These are phyloP conservation scores for Gossypium davidsonii DNA, from an alignment of 441 rosid genomes.

Conservation along the genomic window DNA sequence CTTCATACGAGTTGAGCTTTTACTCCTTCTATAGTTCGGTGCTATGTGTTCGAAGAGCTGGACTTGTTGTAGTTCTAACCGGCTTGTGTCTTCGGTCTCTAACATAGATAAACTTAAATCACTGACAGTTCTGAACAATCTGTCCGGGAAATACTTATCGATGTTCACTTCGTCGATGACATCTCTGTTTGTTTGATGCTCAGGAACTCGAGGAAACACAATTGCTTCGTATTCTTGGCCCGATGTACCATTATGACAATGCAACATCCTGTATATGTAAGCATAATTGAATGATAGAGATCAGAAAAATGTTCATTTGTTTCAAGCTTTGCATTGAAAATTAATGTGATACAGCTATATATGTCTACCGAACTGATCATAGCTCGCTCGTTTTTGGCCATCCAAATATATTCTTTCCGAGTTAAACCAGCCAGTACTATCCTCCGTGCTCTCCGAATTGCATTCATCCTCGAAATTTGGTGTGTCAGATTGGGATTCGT, in stretches of 20 bases:
- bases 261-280: conserved; percentile 30
- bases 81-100: conserved; percentile 32
- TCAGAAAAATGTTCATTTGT: not conserved
- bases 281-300: not conserved
- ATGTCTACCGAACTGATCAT: conserved; percentile 33
- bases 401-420: conserved; percentile 16
- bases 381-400: conserved; percentile 18
- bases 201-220: conserved; percentile 18
- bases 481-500: conserved; percentile 45
- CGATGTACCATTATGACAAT: conserved; percentile 22
- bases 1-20: conserved; percentile 7
- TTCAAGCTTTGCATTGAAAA: not conserved
- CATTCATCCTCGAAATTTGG: conserved; percentile 25
- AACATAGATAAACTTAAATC: conserved; percentile 37
- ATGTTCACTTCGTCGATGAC: conserved; percentile 16
- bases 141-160: conserved; percentile 21
- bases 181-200: conserved; percentile 23
- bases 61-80: conserved; percentile 26
- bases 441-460: conserved; percentile 25
- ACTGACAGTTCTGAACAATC: conserved; percentile 29
- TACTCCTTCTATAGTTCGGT: conserved; percentile 21
- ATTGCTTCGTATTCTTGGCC: conserved; percentile 18
- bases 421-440: not conserved
- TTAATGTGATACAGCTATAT: not conserved
- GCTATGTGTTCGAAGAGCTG: conserved; percentile 36